Base-by-base conservation (phyloP, 2,329 filamentous ascomycete genomes). In the Fusarium keratoplasticum region DNA sequence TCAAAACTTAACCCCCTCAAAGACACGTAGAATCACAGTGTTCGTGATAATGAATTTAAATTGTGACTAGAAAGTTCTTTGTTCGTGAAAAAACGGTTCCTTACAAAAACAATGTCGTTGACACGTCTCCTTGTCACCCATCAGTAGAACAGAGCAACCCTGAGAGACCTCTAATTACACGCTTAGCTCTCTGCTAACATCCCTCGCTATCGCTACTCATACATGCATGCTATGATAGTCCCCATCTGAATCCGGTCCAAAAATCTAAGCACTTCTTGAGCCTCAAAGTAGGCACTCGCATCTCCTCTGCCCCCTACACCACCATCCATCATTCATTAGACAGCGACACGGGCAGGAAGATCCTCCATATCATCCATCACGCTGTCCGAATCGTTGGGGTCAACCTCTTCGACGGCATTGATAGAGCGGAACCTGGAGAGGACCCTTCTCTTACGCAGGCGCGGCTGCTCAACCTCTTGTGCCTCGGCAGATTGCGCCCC, bases 301-400 rank as follows among this genome's bases (percentile, higher is more conserved):
- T 22, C 35, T 16, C 27, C 33, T 55, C 38, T 40, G 22, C 7
- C 29, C 42, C 29, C 5, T 50, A 40, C 13, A 36, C 50, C 40
- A 40, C 57, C 35, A 7, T 36, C 52, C 54, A 20, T 60, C 40
- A 11, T 27, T 36, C 22, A 52, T 67, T 64, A 77, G 38, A 52
- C 64, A 31, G 44, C 18, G n/a, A 80, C 52, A 14, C 77, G 77
- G n/a, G 81, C 81, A 7, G 84, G 84, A 44, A 86, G 74, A 66
- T 86, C 84, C 62, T 85, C 83, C 84, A 86, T 85, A 50, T 85
- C 84, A 36, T 85, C 83, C 82, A 85, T 84, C 16, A 79, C 79
- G 40, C 82, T 83, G 25, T 81, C 81, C 6, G 78, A 81, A 16
- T 74, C 77, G 14, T 77, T 73, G n/a, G 70, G 67, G 11, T 38